Conservation (phyloP, 352 stramenopile species). For the Elongisporangium prolatum region DNA sequence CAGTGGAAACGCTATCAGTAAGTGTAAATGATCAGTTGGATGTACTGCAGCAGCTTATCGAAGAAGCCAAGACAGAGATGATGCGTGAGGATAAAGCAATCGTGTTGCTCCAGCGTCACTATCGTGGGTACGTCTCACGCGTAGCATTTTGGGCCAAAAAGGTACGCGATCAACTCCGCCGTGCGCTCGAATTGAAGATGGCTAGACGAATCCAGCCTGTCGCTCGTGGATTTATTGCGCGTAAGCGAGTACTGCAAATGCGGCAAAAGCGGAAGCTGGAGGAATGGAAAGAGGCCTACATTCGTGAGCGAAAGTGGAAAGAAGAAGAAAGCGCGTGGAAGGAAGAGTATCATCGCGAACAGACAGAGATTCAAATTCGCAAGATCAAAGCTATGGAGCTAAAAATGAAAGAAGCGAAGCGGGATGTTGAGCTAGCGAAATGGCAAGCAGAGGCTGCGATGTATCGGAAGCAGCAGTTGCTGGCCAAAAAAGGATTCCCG, state of each 20-base stretch:
- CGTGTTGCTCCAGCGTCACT: slow-evolving; percentile 50
- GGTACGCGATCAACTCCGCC: slow-evolving; percentile 23
- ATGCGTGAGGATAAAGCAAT: slow-evolving; percentile 30
- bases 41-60: slow-evolving; percentile 29
- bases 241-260: slow-evolving; percentile 19
- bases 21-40: slow-evolving; percentile 20
- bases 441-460: slow-evolving; percentile 41
- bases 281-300: slow-evolving; percentile 49
- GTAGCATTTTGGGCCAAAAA: slow-evolving; percentile 35
- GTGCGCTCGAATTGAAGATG: slow-evolving; percentile 26
- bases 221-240: slow-evolving; percentile 30
- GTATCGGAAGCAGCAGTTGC: slow-evolving; percentile 36
- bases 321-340: slow-evolving; percentile 42
- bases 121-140: slow-evolving; percentile 39
- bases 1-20: slow-evolving; percentile 28
- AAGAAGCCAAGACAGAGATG: slow-evolving; percentile 25
- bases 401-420: slow-evolving; percentile 51
- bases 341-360: slow-evolving; percentile 52
- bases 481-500: slow-evolving; percentile 26
- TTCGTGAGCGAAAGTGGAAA: slow-evolving; percentile 55
- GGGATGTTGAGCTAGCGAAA: slow-evolving; percentile 51
- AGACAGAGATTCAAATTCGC: slow-evolving; percentile 52
- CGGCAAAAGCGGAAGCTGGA: slow-evolving; percentile 27
- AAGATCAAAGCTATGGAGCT: slow-evolving; percentile 35
- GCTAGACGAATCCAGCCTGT: slow-evolving; percentile 27